Percentiles rank a stretch among this genome's conserved stretches.
phyloP scores from a whole-genome alignment of 495 filamentous ascomycete species.

The Lasiosphaeria ovina region DNA sequence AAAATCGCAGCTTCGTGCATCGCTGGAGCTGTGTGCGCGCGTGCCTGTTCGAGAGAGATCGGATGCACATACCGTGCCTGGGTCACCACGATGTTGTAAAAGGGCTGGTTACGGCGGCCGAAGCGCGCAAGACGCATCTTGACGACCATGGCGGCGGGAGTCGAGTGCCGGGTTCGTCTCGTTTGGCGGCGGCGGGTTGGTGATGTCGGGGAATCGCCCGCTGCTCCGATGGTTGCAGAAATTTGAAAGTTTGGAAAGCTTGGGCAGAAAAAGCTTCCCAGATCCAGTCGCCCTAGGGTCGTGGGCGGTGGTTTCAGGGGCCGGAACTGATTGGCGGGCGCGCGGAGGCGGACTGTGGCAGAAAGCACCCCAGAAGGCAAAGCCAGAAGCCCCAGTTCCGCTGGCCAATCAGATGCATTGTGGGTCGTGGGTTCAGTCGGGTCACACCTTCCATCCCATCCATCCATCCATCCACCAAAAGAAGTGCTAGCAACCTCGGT shows the following conservation, averaged over 20 bases:
- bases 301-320: neutral
- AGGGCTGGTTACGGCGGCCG: conserved; percentile 77
- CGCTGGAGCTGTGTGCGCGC: too few species aligned
- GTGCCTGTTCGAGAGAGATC: too few species aligned
- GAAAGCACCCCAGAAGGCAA: neutral
- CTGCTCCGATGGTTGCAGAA: neutral
- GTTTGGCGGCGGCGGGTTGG: conserved; percentile 7
- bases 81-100: conserved; percentile 96
- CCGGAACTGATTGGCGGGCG: neutral
- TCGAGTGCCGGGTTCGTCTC: neutral
- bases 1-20: too few species aligned
- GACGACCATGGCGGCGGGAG: conserved; percentile 69
- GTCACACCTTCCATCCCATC: too few species aligned
- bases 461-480: too few species aligned
- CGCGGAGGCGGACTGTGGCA: conserved; percentile 1
- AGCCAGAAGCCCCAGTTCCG: neutral
- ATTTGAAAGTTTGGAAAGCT: neutral
- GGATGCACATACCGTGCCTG: conserved; percentile 74
- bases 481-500: too few species aligned
- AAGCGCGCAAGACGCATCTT: conserved; percentile 92
- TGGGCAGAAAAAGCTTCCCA: neutral
- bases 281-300: neutral
- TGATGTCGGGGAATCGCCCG: conserved; percentile 1
- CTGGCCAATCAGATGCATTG: neutral
- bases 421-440: too few species aligned